These are phyloP conservation scores for Coix lacrymajobi DNA, from an alignment of 176 grass and related monocot genomes.

Conservation along the genomic window DNA sequence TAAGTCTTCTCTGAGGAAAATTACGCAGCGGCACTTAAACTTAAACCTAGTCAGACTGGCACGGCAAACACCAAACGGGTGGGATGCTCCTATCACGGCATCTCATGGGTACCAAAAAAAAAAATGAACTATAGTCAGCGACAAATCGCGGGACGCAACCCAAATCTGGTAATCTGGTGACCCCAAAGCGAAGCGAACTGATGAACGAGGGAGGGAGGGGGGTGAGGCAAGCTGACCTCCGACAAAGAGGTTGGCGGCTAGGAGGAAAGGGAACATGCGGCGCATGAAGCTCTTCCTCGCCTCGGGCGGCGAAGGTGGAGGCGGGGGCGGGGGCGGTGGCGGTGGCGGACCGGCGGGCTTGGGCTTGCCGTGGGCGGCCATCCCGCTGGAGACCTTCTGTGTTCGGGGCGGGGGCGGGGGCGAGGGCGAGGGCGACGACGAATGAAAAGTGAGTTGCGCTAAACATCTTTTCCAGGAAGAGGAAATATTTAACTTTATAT, in stretches of 20 bases:
- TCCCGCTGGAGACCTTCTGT: neutral
- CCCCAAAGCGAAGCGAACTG: neutral
- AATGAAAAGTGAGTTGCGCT: too few relatives aligned
- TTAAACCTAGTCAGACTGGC: neutral
- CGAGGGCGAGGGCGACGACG: too few relatives aligned
- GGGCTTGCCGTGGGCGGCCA: constrained; percentile 43
- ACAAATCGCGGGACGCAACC: neutral
- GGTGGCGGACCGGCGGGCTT: neutral
- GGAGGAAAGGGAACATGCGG: constrained; percentile 63
- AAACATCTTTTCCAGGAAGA: too few relatives aligned
- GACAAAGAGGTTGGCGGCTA: constrained; percentile 64
- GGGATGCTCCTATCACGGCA: neutral
- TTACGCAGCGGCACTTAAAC: neutral
- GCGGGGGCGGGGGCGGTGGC: neutral
- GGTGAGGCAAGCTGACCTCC: constrained; percentile 42
- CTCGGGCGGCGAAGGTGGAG: constrained; percentile 23
- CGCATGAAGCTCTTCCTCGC: constrained; percentile 60
- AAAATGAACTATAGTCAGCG: too few relatives aligned
- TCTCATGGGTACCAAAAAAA: neutral
- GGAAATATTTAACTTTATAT: too few relatives aligned
- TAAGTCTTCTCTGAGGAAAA: neutral
- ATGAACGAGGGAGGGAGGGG: neutral
- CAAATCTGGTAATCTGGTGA: neutral
- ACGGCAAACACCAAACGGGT: neutral
- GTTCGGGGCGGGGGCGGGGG: neutral